A percentile compares a stretch with the other conserved stretches of the same genome.
Conservation (phyloP, 108 stramenopile species). For the Chaetoceros tenuissimus region DNA sequence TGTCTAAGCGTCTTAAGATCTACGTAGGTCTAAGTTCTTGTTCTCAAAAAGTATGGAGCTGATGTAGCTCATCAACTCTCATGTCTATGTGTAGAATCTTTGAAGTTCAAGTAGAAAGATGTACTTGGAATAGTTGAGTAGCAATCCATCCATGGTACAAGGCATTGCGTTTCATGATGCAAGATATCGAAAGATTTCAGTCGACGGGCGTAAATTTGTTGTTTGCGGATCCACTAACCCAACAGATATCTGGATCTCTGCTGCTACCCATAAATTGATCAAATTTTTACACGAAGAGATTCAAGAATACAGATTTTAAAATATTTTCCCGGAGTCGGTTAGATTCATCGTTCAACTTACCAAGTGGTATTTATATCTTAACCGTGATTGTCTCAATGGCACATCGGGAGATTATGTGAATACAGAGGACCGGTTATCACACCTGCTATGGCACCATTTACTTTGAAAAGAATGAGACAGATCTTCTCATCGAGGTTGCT, state of each 20-base stretch:
- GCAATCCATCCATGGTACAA: constrained; percentile 98
- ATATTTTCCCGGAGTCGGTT: constrained; percentile 96
- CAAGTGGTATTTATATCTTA: constrained; percentile 98
- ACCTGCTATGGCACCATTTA: constrained; percentile 96
- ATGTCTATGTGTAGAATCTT: constrained; percentile 94
- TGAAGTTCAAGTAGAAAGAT: constrained; percentile 96
- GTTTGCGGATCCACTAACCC: constrained; percentile 80
- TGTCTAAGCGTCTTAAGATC: constrained; percentile 99
- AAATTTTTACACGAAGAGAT: constrained; percentile 98
- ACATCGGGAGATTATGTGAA: constrained; percentile 63
- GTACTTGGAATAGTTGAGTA: constrained; percentile 93
- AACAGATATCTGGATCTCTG: constrained; percentile 98
- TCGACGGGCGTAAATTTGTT: constrained; percentile 63
- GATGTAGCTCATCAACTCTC: constrained; percentile 99
- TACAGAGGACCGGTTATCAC: constrained; percentile 77
- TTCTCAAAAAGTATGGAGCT: constrained; percentile 92
- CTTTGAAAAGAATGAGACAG: constrained; percentile 73
- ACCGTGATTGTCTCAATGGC: constrained; percentile 97
- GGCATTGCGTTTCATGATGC: constrained; percentile 95
- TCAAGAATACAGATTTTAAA: constrained; percentile 96
- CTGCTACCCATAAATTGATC: constrained; percentile 92
- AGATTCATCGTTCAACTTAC: constrained; percentile 93
- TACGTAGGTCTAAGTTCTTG: constrained; percentile 92
- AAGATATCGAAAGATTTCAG: constrained; percentile 84
- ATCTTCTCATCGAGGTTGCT: constrained; percentile 50